A percentile compares a stretch with the other conserved stretches of the same genome.
These are phyloP conservation scores for Leccinum sublutescens DNA, from an alignment of 768 basidiomycete genomes.

Conservation along the genomic window DNA sequence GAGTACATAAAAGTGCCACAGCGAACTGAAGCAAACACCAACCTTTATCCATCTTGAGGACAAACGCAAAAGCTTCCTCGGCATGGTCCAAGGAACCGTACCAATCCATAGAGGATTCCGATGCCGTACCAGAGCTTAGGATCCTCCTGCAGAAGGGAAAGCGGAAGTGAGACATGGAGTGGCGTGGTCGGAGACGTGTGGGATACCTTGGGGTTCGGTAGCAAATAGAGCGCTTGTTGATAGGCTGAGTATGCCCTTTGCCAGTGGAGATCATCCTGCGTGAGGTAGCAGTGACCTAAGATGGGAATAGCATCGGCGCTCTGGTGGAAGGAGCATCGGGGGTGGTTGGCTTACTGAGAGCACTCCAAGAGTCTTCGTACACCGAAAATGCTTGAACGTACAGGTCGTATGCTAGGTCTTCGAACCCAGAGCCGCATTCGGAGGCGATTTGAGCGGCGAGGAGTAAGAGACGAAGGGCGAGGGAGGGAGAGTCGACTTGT, in stretches of 20 bases:
- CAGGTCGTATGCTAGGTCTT: no score
- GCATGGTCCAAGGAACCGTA: conserved; percentile 98
- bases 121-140: conserved; percentile 99
- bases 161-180: conserved; percentile 6
- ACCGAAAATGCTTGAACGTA: no score
- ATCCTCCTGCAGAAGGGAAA: conserved; percentile 60
- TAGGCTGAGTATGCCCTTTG: conserved; percentile 98
- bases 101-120: conserved; percentile 97
- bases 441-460: no score
- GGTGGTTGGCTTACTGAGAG: conserved; percentile 60
- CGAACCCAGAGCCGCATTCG: no score
- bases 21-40: conserved; percentile 20
- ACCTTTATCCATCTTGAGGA: conserved; percentile 97
- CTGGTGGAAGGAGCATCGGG: conserved; percentile 15
- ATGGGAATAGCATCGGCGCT: conserved; percentile 14
- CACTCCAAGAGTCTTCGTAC: conserved; percentile 61
- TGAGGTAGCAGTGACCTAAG: conserved; percentile 93
- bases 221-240: conserved; percentile 94
- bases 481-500: no score
- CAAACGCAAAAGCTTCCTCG: conserved; percentile 96
- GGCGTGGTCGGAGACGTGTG: conserved; percentile 1
- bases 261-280: conserved; percentile 99
- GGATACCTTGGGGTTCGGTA: conserved; percentile 89
- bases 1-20: conserved; percentile 25
- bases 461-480: no score